Conservation (phyloP, 768 basidiomycete species). For the Rubroboletus pulcherrimus region DNA sequence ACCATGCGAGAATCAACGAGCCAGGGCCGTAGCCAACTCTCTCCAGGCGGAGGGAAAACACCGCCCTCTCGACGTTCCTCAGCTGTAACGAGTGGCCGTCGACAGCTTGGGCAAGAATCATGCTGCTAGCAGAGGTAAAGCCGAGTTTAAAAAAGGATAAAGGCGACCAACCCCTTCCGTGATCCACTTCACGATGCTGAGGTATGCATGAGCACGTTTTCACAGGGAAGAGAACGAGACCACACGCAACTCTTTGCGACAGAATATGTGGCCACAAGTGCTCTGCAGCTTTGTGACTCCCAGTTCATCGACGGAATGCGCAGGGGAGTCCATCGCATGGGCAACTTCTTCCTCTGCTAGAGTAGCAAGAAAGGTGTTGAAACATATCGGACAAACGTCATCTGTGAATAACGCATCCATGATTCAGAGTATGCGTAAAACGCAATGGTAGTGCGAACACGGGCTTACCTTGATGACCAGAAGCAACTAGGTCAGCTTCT, state of each 20-base stretch:
- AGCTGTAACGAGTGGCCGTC: constrained; percentile 40
- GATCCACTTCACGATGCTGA: constrained; percentile 65
- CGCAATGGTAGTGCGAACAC: not conserved
- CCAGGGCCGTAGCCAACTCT: constrained; percentile 24
- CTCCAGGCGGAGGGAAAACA: not conserved
- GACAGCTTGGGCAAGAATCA: constrained; percentile 65
- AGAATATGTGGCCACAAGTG: constrained; percentile 69
- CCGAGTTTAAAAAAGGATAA: not conserved
- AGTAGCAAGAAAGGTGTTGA: constrained; percentile 61
- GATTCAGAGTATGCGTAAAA: not conserved
- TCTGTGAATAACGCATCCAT: constrained; percentile 39
- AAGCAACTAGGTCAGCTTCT: constrained; percentile 45
- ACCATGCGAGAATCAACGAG: constrained; percentile 19
- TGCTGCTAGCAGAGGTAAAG: constrained; percentile 38
- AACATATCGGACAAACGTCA: constrained; percentile 71
- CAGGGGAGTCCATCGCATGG: constrained; percentile 73
- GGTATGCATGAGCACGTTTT: constrained; percentile 14
- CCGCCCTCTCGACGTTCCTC: constrained; percentile 13
- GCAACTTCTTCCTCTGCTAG: constrained; percentile 75
- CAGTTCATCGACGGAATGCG: constrained; percentile 61
- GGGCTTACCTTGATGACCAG: constrained; percentile 45
- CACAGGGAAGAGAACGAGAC: constrained; percentile 1
- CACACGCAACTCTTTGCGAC: constrained; percentile 67
- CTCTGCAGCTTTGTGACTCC: constrained; percentile 63
- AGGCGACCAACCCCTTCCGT: constrained; percentile 45